A percentile compares a stretch with the other conserved stretches of the same genome.
phyloP scores from a whole-genome alignment of 1,284 basidiomycete genomes.

The Ceratobasidium sp. region DNA sequence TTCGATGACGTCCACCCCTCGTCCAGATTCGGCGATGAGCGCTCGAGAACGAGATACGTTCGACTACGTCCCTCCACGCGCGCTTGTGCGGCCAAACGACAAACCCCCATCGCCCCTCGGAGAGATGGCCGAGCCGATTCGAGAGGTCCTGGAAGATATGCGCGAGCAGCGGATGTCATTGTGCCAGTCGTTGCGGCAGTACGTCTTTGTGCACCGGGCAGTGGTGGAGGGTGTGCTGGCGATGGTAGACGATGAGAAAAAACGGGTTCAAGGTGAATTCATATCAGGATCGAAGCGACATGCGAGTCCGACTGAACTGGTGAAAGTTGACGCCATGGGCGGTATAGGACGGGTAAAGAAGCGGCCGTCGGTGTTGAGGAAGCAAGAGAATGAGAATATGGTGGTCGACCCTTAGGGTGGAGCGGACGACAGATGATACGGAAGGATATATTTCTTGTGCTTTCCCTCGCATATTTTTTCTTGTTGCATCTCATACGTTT shows the following conservation, averaged over 20 bases:
- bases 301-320: conserved; percentile 75
- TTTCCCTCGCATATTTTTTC: not conserved
- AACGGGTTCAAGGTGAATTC: not conserved
- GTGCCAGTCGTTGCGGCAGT: conserved; percentile 88
- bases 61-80: conserved; percentile 22
- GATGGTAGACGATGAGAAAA: conserved; percentile 77
- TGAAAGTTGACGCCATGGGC: conserved; percentile 68
- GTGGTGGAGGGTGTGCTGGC: conserved; percentile 83
- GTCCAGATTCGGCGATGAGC: conserved; percentile 28
- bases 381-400: not conserved
- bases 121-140: conserved; percentile 75
- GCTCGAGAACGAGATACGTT: conserved; percentile 28
- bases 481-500: too few relatives aligned
- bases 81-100: not conserved
- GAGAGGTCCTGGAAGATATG: conserved; percentile 85
- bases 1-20: conserved; percentile 17
- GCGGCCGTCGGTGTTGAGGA: conserved; percentile 57
- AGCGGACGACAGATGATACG: too few relatives aligned
- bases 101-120: conserved; percentile 64
- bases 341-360: conserved; percentile 65
- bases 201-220: conserved; percentile 88
- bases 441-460: not conserved
- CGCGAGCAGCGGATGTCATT: conserved; percentile 91
- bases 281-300: conserved; percentile 61
- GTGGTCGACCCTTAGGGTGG: conserved; percentile 11